A percentile compares a stretch with the other conserved stretches of the same genome.
Evolutionary conservation across 371 early-diverging fungal species (phyloP).

Genomic region (Apophysomyces sp.): DNA sequence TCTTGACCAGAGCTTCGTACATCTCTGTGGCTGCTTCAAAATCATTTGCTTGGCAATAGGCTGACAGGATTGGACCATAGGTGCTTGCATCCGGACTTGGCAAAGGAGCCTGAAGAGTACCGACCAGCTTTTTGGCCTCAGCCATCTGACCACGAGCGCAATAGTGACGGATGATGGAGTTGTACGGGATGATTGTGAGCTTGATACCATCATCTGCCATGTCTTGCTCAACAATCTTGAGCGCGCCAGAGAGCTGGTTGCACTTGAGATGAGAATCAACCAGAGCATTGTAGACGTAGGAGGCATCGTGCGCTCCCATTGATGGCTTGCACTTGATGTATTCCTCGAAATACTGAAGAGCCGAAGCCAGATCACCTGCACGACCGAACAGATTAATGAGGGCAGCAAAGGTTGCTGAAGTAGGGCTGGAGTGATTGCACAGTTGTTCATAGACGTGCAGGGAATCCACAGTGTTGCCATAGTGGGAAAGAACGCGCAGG

Average conservation of each 20-base stretch:
- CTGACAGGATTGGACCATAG: conserved; percentile 49
- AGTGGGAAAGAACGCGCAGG: conserved; percentile 46
- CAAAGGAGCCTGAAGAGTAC: conserved; percentile 11
- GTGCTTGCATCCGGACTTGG: conserved; percentile 46
- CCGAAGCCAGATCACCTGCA: conserved; percentile 38
- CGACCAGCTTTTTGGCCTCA: conserved; percentile 33
- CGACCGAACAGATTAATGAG: conserved; percentile 51
- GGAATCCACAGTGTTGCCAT: conserved; percentile 39
- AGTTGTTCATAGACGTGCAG: conserved; percentile 38
- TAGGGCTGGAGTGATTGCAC: conserved; percentile 23
- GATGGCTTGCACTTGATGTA: conserved; percentile 20
- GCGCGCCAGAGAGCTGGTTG: conserved; percentile 32
- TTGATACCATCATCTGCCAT: conserved; percentile 35
- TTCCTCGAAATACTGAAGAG: conserved; percentile 34
- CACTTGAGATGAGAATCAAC: conserved; percentile 50
- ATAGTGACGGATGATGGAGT: conserved; percentile 47
- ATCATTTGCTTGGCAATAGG: conserved; percentile 30
- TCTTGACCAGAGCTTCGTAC: conserved; percentile 30
- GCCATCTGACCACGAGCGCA: conserved; percentile 27
- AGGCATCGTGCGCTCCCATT: conserved; percentile 39
- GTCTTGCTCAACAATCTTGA: conserved; percentile 40
- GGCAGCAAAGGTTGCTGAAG: conserved; percentile 48
- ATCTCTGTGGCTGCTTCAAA: conserved; percentile 27
- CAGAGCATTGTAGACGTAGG: conserved; percentile 50
- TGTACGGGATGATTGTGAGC: conserved; percentile 42